Percentiles rank a stretch among this genome's conserved stretches.
These are phyloP conservation scores for Schwanniomyces etchellsii DNA, from an alignment of 1,139 yeast species.

Conservation along the genomic window DNA sequence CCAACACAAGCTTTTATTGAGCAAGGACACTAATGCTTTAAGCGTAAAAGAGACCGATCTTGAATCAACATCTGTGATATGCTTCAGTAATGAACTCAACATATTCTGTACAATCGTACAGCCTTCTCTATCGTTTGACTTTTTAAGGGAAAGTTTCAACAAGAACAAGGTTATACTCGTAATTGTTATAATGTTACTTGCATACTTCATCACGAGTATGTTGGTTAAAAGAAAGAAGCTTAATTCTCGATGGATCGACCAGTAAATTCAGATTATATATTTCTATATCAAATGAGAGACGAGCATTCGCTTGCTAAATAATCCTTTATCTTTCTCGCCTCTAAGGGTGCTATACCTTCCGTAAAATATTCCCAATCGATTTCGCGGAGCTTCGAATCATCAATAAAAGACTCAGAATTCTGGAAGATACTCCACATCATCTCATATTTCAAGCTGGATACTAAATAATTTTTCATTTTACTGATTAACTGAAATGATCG, in stretches of 20 bases:
- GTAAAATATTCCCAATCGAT: conserved; percentile 28
- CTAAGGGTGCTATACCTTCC: conserved; percentile 10
- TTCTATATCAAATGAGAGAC: conserved; percentile 5
- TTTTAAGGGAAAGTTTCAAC: conserved; percentile 63
- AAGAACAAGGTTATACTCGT: conserved; percentile 60
- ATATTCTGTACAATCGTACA: conserved; percentile 71
- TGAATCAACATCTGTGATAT: conserved; percentile 76
- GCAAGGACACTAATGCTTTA: conserved; percentile 19
- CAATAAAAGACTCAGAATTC: conserved; percentile 11
- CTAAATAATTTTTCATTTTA: conserved; percentile 33
- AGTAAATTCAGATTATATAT: conserved; percentile 1
- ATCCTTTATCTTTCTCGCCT: conserved; percentile 16
- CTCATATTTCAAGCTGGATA: conserved; percentile 35
- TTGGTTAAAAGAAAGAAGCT: conserved; percentile 49
- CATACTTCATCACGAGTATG: conserved; percentile 48
- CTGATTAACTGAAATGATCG: conserved; percentile 26
- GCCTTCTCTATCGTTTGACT: conserved; percentile 84
- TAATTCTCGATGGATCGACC: conserved; percentile 28
- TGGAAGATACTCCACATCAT: conserved; percentile 37
- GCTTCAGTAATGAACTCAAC: conserved; percentile 58
- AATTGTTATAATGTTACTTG: conserved; percentile 44
- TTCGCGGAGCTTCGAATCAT: conserved; percentile 7
- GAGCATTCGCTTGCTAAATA: conserved; percentile 14
- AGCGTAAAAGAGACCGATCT: conserved; percentile 61
- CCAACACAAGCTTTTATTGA: conserved; percentile 34